A percentile compares a stretch with the other conserved stretches of the same genome.
Evolutionary conservation across 345 rosid species (phyloP).

Genomic region (Melastoma malabathricum): DNA sequence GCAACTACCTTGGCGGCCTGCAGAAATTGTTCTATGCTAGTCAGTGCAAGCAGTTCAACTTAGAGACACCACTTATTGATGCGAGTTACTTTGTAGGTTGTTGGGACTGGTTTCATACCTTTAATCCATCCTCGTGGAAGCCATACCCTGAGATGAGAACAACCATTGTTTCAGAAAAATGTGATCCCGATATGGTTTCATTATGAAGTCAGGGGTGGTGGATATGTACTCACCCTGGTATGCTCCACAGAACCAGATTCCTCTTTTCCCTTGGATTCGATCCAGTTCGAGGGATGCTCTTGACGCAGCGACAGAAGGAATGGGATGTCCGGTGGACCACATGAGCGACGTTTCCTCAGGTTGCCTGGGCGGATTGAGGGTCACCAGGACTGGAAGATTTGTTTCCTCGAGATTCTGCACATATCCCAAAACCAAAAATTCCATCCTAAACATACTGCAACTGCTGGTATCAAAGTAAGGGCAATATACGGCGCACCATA

Average conservation of each 20-base stretch:
- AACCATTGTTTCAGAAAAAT: no score
- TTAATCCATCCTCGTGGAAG: conserved; percentile 90
- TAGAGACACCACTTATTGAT: not conserved
- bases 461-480: no score
- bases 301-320: conserved; percentile 76
- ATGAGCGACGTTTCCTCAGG: conserved; percentile 61
- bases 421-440: no score
- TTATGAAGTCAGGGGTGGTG: no score
- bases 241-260: conserved; percentile 90
- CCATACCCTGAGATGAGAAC: conserved; percentile 61
- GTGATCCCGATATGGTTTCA: no score
- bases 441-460: no score
- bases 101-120: conserved; percentile 24
- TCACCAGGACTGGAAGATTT: conserved; percentile 51
- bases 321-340: conserved; percentile 86
- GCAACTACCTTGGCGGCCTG: conserved; percentile 81
- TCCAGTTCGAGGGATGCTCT: conserved; percentile 69
- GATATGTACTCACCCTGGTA: conserved; percentile 45
- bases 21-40: conserved; percentile 4
- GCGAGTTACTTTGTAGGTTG: no score
- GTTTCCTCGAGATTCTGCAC: conserved; percentile 72
- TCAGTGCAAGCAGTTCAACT: not conserved
- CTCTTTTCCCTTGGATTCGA: conserved; percentile 69
- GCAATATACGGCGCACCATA: no score
- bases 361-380: conserved; percentile 53